Evolutionary conservation across 73 alveolate genomes (phyloP).

Genomic region (Paramecium caudatum): DNA sequence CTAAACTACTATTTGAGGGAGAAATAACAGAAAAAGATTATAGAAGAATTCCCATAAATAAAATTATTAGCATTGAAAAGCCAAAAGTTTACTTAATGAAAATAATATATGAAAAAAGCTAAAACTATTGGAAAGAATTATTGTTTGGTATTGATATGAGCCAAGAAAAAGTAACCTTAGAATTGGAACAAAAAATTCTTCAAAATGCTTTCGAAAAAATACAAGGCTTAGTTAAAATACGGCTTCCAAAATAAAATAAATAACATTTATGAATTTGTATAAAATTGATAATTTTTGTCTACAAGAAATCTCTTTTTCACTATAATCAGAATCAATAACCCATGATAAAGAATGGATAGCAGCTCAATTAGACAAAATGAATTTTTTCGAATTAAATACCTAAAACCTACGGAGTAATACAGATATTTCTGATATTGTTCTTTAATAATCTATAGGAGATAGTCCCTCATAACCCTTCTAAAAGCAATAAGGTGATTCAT

Average conservation of each 20-base stretch:
- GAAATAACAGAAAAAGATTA: neutral
- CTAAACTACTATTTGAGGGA: neutral
- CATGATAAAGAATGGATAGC: constrained; percentile 17
- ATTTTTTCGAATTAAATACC: neutral
- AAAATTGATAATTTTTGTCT: constrained; percentile 15
- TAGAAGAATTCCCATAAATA: constrained; percentile 15
- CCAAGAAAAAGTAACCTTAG: neutral
- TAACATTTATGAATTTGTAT: constrained; percentile 35
- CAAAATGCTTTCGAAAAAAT: constrained; percentile 1
- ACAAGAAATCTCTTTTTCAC: neutral
- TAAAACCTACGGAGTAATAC: constrained; percentile 8
- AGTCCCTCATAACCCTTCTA: constrained; percentile 1
- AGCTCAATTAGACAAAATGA: neutral
- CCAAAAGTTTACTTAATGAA: neutral
- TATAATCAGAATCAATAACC: neutral
- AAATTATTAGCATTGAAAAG: no score
- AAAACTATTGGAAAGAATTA: neutral
- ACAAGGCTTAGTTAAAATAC: constrained; percentile 3
- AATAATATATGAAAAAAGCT: neutral
- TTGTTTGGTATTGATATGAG: neutral
- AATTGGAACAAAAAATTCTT: neutral
- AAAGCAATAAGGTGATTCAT: neutral
- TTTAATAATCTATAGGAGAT: constrained; percentile 3
- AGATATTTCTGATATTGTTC: constrained; percentile 11
- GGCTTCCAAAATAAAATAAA: constrained; percentile 16